Conservation (phyloP, 1,284 basidiomycete species). For the Marasmius sp. region DNA sequence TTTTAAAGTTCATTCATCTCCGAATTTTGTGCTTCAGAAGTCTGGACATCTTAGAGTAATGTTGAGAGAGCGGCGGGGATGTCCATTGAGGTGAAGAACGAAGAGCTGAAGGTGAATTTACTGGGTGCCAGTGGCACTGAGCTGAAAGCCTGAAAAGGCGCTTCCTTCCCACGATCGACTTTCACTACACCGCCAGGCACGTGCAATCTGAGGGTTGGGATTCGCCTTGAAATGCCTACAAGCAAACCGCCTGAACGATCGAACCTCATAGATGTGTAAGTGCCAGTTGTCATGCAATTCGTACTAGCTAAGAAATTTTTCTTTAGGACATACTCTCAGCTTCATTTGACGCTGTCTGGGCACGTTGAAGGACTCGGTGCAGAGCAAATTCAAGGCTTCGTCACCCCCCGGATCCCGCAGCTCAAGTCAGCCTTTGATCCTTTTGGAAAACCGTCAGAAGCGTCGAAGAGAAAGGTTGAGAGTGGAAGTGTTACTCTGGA, state of each 20-base stretch:
- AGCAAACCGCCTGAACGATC: conserved; percentile 42
- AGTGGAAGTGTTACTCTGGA: conserved; percentile 62
- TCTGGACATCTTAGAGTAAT: no score
- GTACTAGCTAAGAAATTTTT: not conserved
- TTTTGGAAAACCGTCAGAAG: conserved; percentile 66
- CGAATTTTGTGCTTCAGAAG: no score
- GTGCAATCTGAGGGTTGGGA: not conserved
- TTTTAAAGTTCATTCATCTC: no score
- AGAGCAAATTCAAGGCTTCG: conserved; percentile 56
- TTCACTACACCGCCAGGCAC: conserved; percentile 44
- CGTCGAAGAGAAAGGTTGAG: conserved; percentile 65
- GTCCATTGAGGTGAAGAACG: no score
- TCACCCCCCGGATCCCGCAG: conserved; percentile 55
- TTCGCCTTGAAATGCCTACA: conserved; percentile 26
- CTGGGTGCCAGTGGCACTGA: no score
- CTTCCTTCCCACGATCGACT: conserved; percentile 42
- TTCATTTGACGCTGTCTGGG: conserved; percentile 61
- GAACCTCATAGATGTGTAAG: conserved; percentile 58
- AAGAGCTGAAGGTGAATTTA: conserved; percentile 8
- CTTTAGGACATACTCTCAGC: conserved; percentile 61
- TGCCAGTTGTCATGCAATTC: conserved; percentile 3
- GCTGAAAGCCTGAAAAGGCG: conserved; percentile 42
- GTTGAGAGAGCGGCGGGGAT: no score
- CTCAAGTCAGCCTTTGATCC: conserved; percentile 57
- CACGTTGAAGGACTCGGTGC: conserved; percentile 54